phyloP scores from a whole-genome alignment of 805 yeast genomes.

The Yamadazyma endophytica region DNA sequence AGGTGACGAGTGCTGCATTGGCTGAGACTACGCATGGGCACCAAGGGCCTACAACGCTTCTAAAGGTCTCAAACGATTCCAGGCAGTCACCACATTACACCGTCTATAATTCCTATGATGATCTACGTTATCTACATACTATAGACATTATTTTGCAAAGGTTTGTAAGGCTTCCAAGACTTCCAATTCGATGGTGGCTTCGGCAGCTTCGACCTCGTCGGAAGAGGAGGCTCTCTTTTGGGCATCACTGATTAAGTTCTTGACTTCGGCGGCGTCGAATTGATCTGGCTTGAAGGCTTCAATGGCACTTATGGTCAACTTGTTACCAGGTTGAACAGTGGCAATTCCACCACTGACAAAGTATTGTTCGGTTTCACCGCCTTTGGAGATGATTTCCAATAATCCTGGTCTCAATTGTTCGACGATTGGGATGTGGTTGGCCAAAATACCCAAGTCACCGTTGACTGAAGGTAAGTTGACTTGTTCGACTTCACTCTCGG shows the following conservation, averaged over 20 bases:
- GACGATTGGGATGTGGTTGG: constrained; percentile 95
- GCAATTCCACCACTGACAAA: constrained; percentile 97
- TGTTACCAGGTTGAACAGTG: constrained; percentile 90
- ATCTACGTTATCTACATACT: too few relatives aligned
- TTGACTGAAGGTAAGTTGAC: constrained; percentile 94
- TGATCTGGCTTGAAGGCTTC: constrained; percentile 93
- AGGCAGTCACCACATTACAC: not conserved
- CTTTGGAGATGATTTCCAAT: constrained; percentile 80
- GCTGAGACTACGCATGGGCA: not conserved
- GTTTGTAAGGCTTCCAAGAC: constrained; percentile 91
- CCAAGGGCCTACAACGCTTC: not conserved
- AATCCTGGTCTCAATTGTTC: constrained; percentile 97
- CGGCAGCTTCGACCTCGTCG: constrained; percentile 87
- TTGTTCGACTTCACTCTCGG: constrained; percentile 56
- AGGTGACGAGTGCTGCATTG: not conserved
- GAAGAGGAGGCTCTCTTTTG: constrained; percentile 83
- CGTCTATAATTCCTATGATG: not conserved
- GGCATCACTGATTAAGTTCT: constrained; percentile 83
- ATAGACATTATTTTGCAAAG: constrained; percentile 51
- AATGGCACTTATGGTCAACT: constrained; percentile 84
- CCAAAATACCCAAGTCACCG: constrained; percentile 95
- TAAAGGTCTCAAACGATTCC: constrained; percentile 1
- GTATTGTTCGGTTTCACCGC: constrained; percentile 69
- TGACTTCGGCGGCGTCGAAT: constrained; percentile 76
- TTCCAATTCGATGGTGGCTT: constrained; percentile 93